Evolutionary conservation across 1,284 basidiomycete genomes (phyloP).

Genomic region (Trichosporon coremiiforme): DNA sequence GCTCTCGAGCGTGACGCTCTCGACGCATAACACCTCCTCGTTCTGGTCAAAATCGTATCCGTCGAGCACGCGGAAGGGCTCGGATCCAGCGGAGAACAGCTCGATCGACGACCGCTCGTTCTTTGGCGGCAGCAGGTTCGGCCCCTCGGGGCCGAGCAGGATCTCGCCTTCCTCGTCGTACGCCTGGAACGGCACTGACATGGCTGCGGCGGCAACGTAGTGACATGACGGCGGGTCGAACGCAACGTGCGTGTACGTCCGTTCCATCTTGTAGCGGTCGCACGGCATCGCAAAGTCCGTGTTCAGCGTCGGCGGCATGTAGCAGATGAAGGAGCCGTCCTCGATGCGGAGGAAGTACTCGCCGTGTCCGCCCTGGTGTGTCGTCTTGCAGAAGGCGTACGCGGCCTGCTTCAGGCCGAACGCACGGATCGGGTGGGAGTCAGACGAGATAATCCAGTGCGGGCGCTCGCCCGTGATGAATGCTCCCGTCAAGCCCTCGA

Average conservation of each 20-base stretch:
- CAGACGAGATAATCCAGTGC: conserved; percentile 71
- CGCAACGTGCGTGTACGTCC: conserved; percentile 78
- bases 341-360: conserved; percentile 83
- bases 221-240: conserved; percentile 81
- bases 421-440: conserved; percentile 45
- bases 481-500: conserved; percentile 66
- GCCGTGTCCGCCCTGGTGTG: conserved; percentile 72
- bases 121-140: conserved; percentile 71
- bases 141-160: conserved; percentile 67
- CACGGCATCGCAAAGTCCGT: conserved; percentile 72
- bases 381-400: conserved; percentile 73
- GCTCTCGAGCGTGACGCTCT: conserved; percentile 81
- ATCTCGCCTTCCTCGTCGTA: conserved; percentile 77
- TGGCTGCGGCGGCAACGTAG: conserved; percentile 76
- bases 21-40: conserved; percentile 80
- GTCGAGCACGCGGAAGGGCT: conserved; percentile 81
- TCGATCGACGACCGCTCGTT: conserved; percentile 83
- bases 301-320: conserved; percentile 74
- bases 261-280: conserved; percentile 68
- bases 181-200: conserved; percentile 76
- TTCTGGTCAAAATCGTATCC: conserved; percentile 91
- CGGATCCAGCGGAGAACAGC: conserved; percentile 70
- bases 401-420: conserved; percentile 53
- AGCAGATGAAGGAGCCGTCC: conserved; percentile 79
- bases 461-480: conserved; percentile 88